Conservation (phyloP, 2,329 filamentous ascomycete species). For the Chaetomiaceae sp. region DNA sequence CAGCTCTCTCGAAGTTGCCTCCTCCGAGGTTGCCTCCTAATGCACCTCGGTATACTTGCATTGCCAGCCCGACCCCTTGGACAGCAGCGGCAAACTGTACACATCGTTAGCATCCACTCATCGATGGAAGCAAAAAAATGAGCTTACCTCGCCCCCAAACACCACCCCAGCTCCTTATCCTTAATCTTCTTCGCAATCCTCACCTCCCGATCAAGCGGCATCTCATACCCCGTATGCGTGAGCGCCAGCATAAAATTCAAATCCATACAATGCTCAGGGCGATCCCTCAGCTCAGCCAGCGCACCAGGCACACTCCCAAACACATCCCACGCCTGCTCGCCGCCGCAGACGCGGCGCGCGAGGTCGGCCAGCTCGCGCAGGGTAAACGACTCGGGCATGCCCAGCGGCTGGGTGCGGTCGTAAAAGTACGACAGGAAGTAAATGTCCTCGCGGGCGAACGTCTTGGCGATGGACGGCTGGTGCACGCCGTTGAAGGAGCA, state of each 20-base stretch:
- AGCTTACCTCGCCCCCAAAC: slow-evolving; percentile 81
- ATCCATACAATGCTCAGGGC: slow-evolving; percentile 90
- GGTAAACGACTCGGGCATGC: slow-evolving; percentile 98
- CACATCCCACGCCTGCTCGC: slow-evolving; percentile 70
- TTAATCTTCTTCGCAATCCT: slow-evolving; percentile 99
- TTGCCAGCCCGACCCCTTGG: slow-evolving; percentile 79
- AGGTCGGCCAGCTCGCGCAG: slow-evolving; percentile 85
- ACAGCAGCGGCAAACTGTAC: slow-evolving; percentile 73
- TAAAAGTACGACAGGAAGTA: slow-evolving; percentile 99
- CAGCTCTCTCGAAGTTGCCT: no score
- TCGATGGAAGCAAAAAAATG: not conserved
- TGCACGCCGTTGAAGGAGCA: slow-evolving; percentile 98
- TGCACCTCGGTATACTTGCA: slow-evolving; percentile 78
- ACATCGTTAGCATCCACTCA: not conserved
- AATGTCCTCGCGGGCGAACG: slow-evolving; percentile 84
- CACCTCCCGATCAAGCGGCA: slow-evolving; percentile 93
- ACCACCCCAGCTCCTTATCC: slow-evolving; percentile 95
- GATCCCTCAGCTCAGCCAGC: slow-evolving; percentile 70
- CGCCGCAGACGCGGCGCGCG: slow-evolving; percentile 77
- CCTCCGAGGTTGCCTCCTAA: no score
- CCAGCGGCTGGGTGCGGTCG: slow-evolving; percentile 87
- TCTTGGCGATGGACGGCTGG: slow-evolving; percentile 87
- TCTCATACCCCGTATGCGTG: slow-evolving; percentile 93
- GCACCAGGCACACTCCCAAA: slow-evolving; percentile 75
- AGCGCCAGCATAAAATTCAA: slow-evolving; percentile 94